Evolutionary conservation across 2,329 filamentous ascomycete species (phyloP), one percentile per base, ranked within the genome.

Genomic region (Fusarium kyushuense): DNA sequence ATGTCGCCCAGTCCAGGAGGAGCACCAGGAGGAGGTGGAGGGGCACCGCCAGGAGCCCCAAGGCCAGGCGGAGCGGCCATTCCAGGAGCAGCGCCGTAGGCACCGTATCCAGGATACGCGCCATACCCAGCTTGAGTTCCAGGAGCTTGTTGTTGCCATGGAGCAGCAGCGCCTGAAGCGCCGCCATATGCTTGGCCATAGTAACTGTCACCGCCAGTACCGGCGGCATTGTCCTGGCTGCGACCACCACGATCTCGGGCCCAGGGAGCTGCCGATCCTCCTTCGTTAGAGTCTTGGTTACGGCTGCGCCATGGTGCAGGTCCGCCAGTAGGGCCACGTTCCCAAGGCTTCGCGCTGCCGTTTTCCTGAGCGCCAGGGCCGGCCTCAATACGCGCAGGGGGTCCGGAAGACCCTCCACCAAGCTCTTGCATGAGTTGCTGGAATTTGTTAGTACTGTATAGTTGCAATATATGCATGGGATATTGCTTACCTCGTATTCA

Each of bases 381-480:
- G 67, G 91, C 93, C 81, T 97, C 96, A 76, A 99, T 97, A 67
- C 92, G 92, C 70, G 90, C 90, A 72, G 90, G 91, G 36, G 91
- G 87, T 54, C 83, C 86, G 62, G 89, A 86, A 67, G 68, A 71
- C 27, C 72, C 72, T 53, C 93, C 93, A 66, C 91, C 93, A 72
- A 98, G 88, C 85, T 98, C 96, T 87, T 96, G 92, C 94, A 99
- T 97, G 76, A 99, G 93, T 89, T 95, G 91, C 92, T 93, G 72
- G 12, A 41, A 8, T 7, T 42, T 63, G 78, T 90, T 75, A 87
- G 82, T 75, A 77, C 76, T 58, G 25, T 43, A 45, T 3, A 42
- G 21, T 10, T 13, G 32, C 19, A 38, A 32, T 9, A 33, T 17
- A 9, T 4, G 10, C 6, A 17, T n/a, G 16, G 5, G 19, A 6